Evolutionary conservation across 257 asterid species (phyloP), one percentile per base, ranked within the genome.

Genomic region (Mentha longifolia): DNA sequence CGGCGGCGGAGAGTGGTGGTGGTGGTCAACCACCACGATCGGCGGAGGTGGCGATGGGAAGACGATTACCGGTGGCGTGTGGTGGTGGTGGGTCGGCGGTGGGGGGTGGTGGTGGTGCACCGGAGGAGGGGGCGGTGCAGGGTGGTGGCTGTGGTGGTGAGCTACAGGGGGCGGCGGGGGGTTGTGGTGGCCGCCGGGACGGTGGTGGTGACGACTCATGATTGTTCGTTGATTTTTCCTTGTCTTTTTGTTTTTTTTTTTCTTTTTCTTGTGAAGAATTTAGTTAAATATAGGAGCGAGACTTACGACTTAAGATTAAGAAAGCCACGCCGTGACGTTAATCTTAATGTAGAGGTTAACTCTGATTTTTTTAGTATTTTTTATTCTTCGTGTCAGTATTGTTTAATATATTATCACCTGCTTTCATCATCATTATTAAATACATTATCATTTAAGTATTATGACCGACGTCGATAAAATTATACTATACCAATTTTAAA

Each of bases 1-100:
- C 1, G 63, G 63, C 59, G 25, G 25, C 49, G 74, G 81, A 67
- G 45, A 67, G 47, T 41, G 82, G 68, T 76, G 82, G 68, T 76
- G 82, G 74, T 52, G 77, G 75, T 28, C 67, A 15, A 61, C 78
- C 25, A 42, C 52, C 22, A 63, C 55, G 19, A 61, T 14, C n/a
- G 68, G 68, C 1, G 75, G 68, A 20, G 76, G 55, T 1, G 82
- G 76, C 0, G 76, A 51, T 11, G 59, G 9, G 73, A 61, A 39
- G 11, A 30, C 12, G 3, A 52, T 2, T 1, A 67, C 63, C 12
- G 73, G 64, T 4, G 73, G 61, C 54, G 64, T 35, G 20, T 81
- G 77, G 19, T 74, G 77, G 58, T 58, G 28, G n/a, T 33, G 61
- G 11, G 12, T 0, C 3, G 11, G 28, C 5, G 57, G 57, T 1